Percentiles rank a stretch among this genome's conserved stretches.
Evolutionary conservation across 2,329 filamentous ascomycete genomes (phyloP).

Genomic region (Diaporthe eres): DNA sequence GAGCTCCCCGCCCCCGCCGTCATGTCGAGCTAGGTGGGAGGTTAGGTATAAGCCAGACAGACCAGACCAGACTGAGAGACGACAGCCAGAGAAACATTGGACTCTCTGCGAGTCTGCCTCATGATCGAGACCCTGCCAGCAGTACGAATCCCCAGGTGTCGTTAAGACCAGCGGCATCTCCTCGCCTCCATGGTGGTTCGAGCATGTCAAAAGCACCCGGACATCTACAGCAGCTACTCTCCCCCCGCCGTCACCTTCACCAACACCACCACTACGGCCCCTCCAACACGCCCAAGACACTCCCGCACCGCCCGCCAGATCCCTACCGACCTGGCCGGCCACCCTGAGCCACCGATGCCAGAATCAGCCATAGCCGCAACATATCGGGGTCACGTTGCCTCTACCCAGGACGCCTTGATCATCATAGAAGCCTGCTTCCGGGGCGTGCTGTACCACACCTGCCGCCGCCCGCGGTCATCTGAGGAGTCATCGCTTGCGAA

Average conservation of each 20-base stretch:
- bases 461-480: conserved; percentile 27
- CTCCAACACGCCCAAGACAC: conserved; percentile 18
- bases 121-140: conserved; percentile 8
- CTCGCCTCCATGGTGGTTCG: conserved; percentile 29
- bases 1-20: conserved; percentile 21
- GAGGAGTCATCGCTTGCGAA: conserved; percentile 25
- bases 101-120: conserved; percentile 20
- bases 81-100: conserved; percentile 6
- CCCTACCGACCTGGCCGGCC: conserved; percentile 22
- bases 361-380: conserved; percentile 33
- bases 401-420: conserved; percentile 36
- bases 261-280: background rate
- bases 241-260: background rate
- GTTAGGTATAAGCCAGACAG: background rate
- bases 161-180: conserved; percentile 25
- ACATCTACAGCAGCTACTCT: conserved; percentile 30
- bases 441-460: conserved; percentile 26
- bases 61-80: background rate
- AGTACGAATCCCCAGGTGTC: conserved; percentile 7
- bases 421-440: conserved; percentile 34
- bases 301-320: conserved; percentile 21
- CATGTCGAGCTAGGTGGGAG: background rate
- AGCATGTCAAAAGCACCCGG: conserved; percentile 30
- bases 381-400: conserved; percentile 31
- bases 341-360: conserved; percentile 36